These are phyloP conservation scores for Crucihimalaya himalaica DNA, from an alignment of 345 rosid genomes.

Conservation along the genomic window DNA sequence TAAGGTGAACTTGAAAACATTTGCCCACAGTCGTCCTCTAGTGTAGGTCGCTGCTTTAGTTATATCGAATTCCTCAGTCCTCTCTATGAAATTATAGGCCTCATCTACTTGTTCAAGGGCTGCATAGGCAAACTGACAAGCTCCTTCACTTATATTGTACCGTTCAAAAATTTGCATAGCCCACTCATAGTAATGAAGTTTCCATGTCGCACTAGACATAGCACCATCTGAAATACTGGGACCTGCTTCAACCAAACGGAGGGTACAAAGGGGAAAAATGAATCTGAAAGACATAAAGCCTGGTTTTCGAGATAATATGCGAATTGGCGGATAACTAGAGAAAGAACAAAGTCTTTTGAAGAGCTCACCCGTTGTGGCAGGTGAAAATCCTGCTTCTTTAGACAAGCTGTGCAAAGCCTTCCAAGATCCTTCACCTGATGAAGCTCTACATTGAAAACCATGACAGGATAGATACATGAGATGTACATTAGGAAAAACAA, in stretches of 20 bases:
- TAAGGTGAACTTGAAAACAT: constrained; percentile 85
- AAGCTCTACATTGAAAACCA: constrained; percentile 60
- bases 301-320: constrained; percentile 5
- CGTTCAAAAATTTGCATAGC: constrained; percentile 96
- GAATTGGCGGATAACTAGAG: constrained; percentile 14
- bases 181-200: constrained; percentile 97
- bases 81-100: constrained; percentile 50
- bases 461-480: constrained; percentile 22
- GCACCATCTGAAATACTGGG: constrained; percentile 50
- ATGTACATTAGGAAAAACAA: background rate
- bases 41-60: constrained; percentile 58
- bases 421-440: constrained; percentile 81
- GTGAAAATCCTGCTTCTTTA: constrained; percentile 67
- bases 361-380: constrained; percentile 60
- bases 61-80: constrained; percentile 33
- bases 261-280: background rate
- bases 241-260: constrained; percentile 40
- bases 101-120: constrained; percentile 99
- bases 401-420: constrained; percentile 78
- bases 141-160: constrained; percentile 82
- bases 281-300: constrained; percentile 12
- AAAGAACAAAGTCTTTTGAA: constrained; percentile 26
- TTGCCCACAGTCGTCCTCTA: constrained; percentile 94
- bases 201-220: constrained; percentile 69
- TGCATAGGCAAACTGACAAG: constrained; percentile 94